Percentiles rank a stretch among this genome's conserved stretches.
Evolutionary conservation across 1,139 yeast species (phyloP).

Genomic region (Kazachstania sp.): DNA sequence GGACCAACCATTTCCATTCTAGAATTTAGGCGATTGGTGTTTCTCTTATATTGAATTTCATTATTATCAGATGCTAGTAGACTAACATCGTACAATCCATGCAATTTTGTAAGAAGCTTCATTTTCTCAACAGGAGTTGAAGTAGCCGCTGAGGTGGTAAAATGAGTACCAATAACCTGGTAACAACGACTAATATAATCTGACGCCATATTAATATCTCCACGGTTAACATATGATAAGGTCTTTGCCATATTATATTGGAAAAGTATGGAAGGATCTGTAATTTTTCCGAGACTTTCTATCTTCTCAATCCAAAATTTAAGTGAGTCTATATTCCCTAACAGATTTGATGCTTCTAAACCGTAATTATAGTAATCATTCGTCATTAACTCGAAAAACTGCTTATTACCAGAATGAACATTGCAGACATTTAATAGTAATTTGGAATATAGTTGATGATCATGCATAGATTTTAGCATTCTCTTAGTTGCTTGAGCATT

Average conservation of each 20-base stretch:
- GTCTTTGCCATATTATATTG: constrained; percentile 62
- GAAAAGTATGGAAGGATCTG: constrained; percentile 49
- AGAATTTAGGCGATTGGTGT: constrained; percentile 26
- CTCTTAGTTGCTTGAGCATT: constrained; percentile 29
- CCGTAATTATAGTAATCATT: constrained; percentile 60
- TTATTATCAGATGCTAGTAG: constrained; percentile 20
- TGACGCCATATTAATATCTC: constrained; percentile 31
- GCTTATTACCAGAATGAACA: constrained; percentile 11
- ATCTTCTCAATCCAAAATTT: constrained; percentile 47
- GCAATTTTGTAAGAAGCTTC: constrained; percentile 52
- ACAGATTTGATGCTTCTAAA: constrained; percentile 61
- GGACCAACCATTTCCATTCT: constrained; percentile 49
- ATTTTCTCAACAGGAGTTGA: constrained; percentile 57
- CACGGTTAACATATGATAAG: constrained; percentile 37
- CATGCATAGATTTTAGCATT: constrained; percentile 45
- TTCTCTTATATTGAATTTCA: constrained; percentile 17
- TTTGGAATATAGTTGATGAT: constrained; percentile 51
- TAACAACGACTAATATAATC: constrained; percentile 45
- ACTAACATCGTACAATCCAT: constrained; percentile 58
- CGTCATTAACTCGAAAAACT: constrained; percentile 26
- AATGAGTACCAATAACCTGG: constrained; percentile 47
- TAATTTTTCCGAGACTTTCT: constrained; percentile 35
- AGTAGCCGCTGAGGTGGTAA: constrained; percentile 48
- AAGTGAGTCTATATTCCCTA: constrained; percentile 48
- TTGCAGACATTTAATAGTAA: constrained; percentile 31